Evolutionary conservation across 2,329 filamentous ascomycete species (phyloP).

Genomic region (Phyllosticta paracitricarpa): DNA sequence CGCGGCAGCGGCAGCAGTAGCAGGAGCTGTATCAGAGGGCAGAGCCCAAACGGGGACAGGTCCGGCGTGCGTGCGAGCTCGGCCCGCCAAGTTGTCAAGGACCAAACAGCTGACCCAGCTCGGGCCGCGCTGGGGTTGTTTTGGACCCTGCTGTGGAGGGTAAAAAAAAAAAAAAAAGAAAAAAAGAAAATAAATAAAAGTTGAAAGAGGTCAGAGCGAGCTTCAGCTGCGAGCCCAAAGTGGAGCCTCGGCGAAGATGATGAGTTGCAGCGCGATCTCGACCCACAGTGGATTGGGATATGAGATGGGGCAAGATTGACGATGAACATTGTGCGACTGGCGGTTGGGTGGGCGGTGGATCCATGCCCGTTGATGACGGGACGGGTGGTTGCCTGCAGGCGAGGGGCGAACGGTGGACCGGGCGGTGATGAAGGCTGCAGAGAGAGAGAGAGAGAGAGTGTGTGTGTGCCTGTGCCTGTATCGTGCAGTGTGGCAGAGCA

Average conservation of each 20-base stretch:
- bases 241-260: background rate
- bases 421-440: background rate
- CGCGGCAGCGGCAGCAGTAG: background rate
- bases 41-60: background rate
- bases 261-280: background rate
- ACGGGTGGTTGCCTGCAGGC: background rate
- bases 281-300: background rate
- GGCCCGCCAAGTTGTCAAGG: background rate
- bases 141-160: background rate
- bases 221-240: background rate
- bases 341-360: background rate
- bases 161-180: background rate
- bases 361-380: background rate
- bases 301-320: background rate
- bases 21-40: background rate
- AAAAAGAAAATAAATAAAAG: background rate
- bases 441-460: background rate
- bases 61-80: background rate
- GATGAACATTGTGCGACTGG: background rate
- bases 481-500: background rate
- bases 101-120: background rate
- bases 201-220: background rate
- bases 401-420: background rate
- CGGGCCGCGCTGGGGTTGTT: background rate
- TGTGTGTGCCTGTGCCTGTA: background rate